A percentile compares a stretch with the other conserved stretches of the same genome.
Conservation (phyloP, 2,329 filamentous ascomycete species). For the Fusarium sp. region DNA sequence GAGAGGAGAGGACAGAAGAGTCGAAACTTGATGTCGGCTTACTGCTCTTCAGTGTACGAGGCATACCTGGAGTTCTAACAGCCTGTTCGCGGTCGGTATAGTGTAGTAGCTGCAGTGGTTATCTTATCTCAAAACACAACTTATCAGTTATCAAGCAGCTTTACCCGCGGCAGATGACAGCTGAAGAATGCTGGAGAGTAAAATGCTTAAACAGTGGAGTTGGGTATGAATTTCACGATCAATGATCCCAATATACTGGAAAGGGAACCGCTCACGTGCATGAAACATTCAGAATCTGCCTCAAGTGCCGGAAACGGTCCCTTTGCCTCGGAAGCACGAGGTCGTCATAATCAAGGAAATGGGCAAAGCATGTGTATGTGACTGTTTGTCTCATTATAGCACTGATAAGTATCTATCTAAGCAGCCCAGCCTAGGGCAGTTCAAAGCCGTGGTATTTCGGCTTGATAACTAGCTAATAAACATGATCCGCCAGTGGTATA, state of each 20-base stretch:
- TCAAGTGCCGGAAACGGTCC: neutral
- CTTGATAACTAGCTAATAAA: neutral
- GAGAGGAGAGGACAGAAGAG: neutral
- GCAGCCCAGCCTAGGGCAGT: neutral
- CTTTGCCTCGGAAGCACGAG: constrained; percentile 10
- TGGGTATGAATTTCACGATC: neutral
- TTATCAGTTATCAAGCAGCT: neutral
- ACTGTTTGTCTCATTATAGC: constrained; percentile 23
- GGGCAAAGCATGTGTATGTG: neutral
- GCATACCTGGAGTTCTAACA: neutral
- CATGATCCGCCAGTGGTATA: constrained; percentile 27
- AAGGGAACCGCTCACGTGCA: constrained; percentile 6
- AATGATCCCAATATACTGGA: neutral
- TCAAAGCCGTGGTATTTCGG: neutral
- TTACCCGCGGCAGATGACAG: neutral
- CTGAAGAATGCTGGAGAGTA: neutral
- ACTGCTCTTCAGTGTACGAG: neutral
- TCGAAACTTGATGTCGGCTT: neutral
- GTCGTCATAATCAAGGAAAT: neutral
- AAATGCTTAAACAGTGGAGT: constrained; percentile 1
- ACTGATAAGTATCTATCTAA: constrained; percentile 27
- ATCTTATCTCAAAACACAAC: neutral
- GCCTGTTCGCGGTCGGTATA: neutral
- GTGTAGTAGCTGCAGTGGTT: neutral
- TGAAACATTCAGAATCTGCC: neutral